Conservation (phyloP, 176 grass and related monocot species). For the Oryza meyeriana region DNA sequence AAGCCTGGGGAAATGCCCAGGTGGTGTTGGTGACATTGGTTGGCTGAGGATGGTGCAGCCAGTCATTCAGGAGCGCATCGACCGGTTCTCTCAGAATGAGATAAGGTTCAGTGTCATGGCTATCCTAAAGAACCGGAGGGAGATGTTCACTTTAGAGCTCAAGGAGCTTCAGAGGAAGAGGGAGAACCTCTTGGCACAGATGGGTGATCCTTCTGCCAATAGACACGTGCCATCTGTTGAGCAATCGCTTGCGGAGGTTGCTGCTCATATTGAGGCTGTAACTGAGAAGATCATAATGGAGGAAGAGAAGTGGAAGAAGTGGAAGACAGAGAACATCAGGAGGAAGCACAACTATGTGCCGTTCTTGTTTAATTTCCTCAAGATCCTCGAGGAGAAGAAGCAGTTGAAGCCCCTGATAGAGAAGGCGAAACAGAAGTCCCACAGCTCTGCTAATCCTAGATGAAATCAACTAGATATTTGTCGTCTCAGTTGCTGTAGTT, state of each 20-base stretch:
- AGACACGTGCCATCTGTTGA: slow-evolving; percentile 43
- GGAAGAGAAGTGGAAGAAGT: slow-evolving; percentile 96
- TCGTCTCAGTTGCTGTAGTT: neutral
- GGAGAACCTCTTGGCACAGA: slow-evolving; percentile 71
- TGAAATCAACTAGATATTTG: slow-evolving; percentile 14
- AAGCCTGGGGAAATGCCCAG: slow-evolving; percentile 66
- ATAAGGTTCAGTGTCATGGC: slow-evolving; percentile 91
- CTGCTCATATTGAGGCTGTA: slow-evolving; percentile 74
- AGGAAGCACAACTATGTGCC: slow-evolving; percentile 97
- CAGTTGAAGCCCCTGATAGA: slow-evolving; percentile 87
- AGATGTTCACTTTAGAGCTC: slow-evolving; percentile 65
- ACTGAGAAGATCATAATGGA: slow-evolving; percentile 99
- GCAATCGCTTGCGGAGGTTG: slow-evolving; percentile 75
- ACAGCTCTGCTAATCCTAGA: slow-evolving; percentile 32
- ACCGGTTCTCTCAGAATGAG: slow-evolving; percentile 66
- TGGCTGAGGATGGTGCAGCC: slow-evolving; percentile 77
- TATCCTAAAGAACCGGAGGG: slow-evolving; percentile 90
- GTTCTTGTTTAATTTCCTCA: slow-evolving; percentile 95
- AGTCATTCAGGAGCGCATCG: slow-evolving; percentile 66
- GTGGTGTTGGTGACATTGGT: slow-evolving; percentile 56
- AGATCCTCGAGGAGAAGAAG: slow-evolving; percentile 88
- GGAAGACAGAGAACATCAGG: slow-evolving; percentile 91
- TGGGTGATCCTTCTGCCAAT: slow-evolving; percentile 41
- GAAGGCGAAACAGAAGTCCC: slow-evolving; percentile 71
- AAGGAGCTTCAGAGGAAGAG: slow-evolving; percentile 95